A percentile compares a stretch with the other conserved stretches of the same genome.
phyloP scores from a whole-genome alignment of 495 filamentous ascomycete species.

The Penicillium parvum region DNA sequence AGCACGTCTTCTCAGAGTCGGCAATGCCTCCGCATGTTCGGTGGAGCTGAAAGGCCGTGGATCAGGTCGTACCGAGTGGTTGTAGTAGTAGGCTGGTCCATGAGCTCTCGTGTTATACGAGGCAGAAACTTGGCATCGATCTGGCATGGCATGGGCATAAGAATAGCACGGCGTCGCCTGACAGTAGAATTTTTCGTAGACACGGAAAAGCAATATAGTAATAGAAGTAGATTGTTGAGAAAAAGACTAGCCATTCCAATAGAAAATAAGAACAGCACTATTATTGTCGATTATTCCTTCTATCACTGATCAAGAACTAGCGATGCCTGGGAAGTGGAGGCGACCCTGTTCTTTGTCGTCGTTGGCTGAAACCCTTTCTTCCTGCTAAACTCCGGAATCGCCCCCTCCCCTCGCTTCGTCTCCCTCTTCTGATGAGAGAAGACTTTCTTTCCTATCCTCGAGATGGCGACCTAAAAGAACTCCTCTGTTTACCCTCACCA shows the following conservation, averaged over 20 bases:
- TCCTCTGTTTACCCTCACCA: neutral
- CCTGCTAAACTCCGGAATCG: neutral
- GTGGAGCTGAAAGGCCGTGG: neutral
- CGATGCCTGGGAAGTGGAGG: constrained; percentile 5
- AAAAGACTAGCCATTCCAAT: too few relatives aligned
- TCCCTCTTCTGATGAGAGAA: neutral
- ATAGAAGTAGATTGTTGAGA: too few relatives aligned
- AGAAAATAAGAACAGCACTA: too few relatives aligned
- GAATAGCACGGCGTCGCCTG: constrained; percentile 2
- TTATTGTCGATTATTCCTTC: too few relatives aligned
- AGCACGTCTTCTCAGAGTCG: neutral
- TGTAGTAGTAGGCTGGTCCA: neutral
- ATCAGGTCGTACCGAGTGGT: neutral
- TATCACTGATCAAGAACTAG: neutral
- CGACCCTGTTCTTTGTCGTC: constrained; percentile 1
- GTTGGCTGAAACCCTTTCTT: constrained; percentile 8
- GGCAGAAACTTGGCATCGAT: neutral
- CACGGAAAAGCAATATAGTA: too few relatives aligned
- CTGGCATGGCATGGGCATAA: constrained; percentile 1
- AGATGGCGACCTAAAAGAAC: too few relatives aligned
- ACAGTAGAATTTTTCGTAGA: neutral
- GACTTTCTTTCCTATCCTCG: too few relatives aligned
- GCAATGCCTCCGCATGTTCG: neutral
- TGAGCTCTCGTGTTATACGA: constrained; percentile 5
- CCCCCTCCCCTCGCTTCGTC: constrained; percentile 14